Conservation (phyloP, 176 grass and related monocot species). For the Paspalum notatum region DNA sequence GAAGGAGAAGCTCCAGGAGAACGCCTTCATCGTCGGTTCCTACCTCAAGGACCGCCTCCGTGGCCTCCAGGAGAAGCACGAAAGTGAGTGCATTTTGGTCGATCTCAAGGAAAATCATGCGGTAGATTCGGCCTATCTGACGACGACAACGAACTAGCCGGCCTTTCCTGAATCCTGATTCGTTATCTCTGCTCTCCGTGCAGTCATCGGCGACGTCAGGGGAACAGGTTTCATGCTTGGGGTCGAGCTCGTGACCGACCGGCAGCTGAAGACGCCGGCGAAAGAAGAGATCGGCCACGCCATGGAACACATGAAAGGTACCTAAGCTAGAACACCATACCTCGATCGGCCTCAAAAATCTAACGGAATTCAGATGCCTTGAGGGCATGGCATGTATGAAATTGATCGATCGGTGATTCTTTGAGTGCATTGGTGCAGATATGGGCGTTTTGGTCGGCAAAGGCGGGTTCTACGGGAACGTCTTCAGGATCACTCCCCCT, state of each 20-base stretch:
- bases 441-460: conserved; percentile 96
- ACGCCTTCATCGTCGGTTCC: conserved; percentile 71
- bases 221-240: conserved; percentile 94
- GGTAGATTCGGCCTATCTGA: neutral
- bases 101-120: no score
- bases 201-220: conserved; percentile 95
- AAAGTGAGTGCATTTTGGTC: conserved; percentile 41
- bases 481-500: conserved; percentile 95
- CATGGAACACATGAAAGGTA: conserved; percentile 96
- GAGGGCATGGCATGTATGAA: neutral
- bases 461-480: conserved; percentile 93
- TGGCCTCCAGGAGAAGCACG: conserved; percentile 83
- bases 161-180: neutral
- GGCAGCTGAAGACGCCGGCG: conserved; percentile 79
- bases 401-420: neutral
- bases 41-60: conserved; percentile 78
- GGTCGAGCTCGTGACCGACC: conserved; percentile 84
- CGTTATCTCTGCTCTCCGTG: neutral
- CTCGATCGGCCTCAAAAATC: neutral
- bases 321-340: no score
- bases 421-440: conserved; percentile 46
- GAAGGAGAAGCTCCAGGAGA: conserved; percentile 82
- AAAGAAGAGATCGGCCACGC: conserved; percentile 74
- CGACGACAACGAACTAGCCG: no score
- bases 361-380: neutral